Percentiles rank a stretch among this genome's conserved stretches.
These are phyloP conservation scores for Lactarius evosmus DNA, from an alignment of 768 basidiomycete species.

Conservation along the genomic window DNA sequence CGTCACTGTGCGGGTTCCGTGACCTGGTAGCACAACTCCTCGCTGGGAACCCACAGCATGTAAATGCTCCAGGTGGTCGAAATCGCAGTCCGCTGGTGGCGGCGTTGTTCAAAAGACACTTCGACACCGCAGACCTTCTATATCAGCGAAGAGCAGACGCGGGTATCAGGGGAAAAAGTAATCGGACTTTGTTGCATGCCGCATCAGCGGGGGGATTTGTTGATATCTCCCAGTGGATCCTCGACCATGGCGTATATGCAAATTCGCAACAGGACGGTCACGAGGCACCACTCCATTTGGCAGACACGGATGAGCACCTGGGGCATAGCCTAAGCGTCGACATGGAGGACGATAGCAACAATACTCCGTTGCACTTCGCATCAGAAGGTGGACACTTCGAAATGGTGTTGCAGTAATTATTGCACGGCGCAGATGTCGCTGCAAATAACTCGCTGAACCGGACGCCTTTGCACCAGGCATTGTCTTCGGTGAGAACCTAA, in stretches of 20 bases:
- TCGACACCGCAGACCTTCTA: neutral
- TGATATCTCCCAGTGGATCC: neutral
- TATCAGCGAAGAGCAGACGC: neutral
- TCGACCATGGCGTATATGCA: neutral
- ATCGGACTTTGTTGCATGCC: neutral
- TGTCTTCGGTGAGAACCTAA: too few relatives aligned
- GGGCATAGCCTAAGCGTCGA: neutral
- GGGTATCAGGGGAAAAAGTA: neutral
- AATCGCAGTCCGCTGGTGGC: neutral
- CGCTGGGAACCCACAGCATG: neutral
- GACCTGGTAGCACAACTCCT: neutral
- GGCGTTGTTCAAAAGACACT: neutral
- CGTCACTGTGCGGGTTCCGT: neutral
- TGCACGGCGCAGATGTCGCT: neutral
- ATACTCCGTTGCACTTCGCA: neutral
- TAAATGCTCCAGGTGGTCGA: neutral
- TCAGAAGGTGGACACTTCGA: neutral
- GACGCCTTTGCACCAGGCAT: neutral
- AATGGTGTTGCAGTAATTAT: neutral
- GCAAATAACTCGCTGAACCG: neutral
- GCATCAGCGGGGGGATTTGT: neutral
- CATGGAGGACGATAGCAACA: fast-evolving
- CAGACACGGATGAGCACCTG: too few relatives aligned
- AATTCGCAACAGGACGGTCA: neutral
- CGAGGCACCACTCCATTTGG: neutral